phyloP scores from a whole-genome alignment of 1,284 basidiomycete species.

The Malassezia caprae region DNA sequence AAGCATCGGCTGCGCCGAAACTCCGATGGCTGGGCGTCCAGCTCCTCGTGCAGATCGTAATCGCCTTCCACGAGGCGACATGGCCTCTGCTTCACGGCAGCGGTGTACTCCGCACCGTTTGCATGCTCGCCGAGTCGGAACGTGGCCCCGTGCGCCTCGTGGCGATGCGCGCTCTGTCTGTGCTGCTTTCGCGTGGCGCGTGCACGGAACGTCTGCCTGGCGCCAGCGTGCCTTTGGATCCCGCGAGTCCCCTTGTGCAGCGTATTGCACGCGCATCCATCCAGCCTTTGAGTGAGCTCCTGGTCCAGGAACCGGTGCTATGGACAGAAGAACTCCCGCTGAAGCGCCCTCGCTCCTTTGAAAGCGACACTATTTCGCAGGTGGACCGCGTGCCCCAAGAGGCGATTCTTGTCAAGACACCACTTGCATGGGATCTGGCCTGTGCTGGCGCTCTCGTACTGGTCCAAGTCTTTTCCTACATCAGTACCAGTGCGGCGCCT shows the following conservation, averaged over 20 bases:
- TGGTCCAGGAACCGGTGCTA: background rate
- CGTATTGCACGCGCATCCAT: conserved; percentile 24
- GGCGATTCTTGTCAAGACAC: conserved; percentile 15
- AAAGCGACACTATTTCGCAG: conserved; percentile 26
- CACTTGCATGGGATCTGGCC: conserved; percentile 17
- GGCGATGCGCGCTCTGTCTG: conserved; percentile 19
- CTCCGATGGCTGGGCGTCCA: conserved; percentile 21
- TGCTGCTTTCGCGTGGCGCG: conserved; percentile 14
- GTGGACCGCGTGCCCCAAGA: conserved; percentile 18
- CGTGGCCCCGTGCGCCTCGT: conserved; percentile 1
- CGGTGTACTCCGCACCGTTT: conserved; percentile 19
- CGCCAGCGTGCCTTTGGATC: conserved; percentile 21
- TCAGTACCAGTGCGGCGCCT: conserved; percentile 18
- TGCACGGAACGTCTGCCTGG: background rate
- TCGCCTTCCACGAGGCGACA: conserved; percentile 17
- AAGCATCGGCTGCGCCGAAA: conserved; percentile 13
- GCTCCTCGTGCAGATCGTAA: conserved; percentile 19
- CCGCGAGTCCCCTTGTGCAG: conserved; percentile 20
- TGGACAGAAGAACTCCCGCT: conserved; percentile 3
- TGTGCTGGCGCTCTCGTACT: conserved; percentile 19
- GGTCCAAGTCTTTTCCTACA: conserved; percentile 18
- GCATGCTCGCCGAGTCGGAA: conserved; percentile 17
- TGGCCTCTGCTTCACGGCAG: conserved; percentile 11
- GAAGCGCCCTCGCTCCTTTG: conserved; percentile 28
- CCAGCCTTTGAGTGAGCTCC: conserved; percentile 6